Conservation (phyloP, 768 basidiomycete genomes). For the Infundibulicybe gibba region DNA sequence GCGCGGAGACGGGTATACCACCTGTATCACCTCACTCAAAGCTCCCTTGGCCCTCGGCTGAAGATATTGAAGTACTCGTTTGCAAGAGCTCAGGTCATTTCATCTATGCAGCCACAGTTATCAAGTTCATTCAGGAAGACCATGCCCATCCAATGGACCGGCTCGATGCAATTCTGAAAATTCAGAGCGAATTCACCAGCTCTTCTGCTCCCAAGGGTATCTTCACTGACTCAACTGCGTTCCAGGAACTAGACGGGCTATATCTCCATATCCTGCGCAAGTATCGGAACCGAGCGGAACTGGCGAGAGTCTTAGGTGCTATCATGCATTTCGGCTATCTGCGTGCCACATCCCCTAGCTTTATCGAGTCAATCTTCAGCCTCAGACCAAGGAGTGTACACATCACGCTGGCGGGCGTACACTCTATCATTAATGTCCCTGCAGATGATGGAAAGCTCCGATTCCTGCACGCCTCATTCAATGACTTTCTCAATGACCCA, state of each 20-base stretch:
- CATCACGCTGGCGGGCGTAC: conserved; percentile 3
- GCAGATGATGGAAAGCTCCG: conserved; percentile 3
- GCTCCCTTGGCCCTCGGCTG: neutral
- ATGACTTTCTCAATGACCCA: conserved; percentile 5
- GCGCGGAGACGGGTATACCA: neutral
- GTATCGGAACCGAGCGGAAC: too few species aligned
- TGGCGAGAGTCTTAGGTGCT: conserved; percentile 1
- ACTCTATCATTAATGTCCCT: conserved; percentile 5
- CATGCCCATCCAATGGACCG: conserved; percentile 5
- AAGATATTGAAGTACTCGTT: conserved; percentile 1
- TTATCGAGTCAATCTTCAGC: conserved; percentile 3
- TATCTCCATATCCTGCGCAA: too few species aligned
- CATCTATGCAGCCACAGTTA: conserved; percentile 7
- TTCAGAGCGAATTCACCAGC: neutral
- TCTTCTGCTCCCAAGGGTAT: neutral
- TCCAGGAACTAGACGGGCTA: too few species aligned
- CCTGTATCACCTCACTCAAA: conserved; percentile 5
- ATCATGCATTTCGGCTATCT: neutral
- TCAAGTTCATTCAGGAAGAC: conserved; percentile 8
- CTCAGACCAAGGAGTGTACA: conserved; percentile 1
- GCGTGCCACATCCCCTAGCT: too few species aligned
- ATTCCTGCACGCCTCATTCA: conserved; percentile 8
- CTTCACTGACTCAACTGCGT: neutral
- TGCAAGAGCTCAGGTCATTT: conserved; percentile 2
- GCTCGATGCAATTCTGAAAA: conserved; percentile 2